Base-by-base conservation (phyloP, 208 protist species). In the Trypanosoma brucei region DNA sequence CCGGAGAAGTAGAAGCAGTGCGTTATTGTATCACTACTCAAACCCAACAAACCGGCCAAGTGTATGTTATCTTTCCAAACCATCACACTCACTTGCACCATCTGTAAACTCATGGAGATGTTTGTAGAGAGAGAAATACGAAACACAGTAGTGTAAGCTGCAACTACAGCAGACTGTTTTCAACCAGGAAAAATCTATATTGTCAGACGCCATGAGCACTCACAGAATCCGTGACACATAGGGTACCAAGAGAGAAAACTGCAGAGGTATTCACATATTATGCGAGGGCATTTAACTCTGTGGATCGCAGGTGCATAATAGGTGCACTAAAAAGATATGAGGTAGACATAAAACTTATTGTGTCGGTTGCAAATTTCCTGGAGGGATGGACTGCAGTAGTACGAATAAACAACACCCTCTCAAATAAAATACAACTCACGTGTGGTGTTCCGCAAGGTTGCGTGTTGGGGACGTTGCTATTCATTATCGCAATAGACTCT, bases 131-230 rank as follows among this genome's bases (percentile, higher is more conserved):
- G 22, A 22, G 22, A 0, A 22, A 22, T 22, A 22, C 22, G 22
- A 22, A 0, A 22, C 22, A 22, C 22, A 22, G 22, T 22, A 22
- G 22, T 22, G 22, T 11, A 46, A 46, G 11, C 42, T 5, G 42
- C 42, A 11, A 46, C 42, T 55, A 14, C 46, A 46, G 11, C 42
- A 70, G 35, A 55, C 30, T 11, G 51, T 55, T 36, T 6, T 70
- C 2, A 65, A 58, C 35, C 55, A 55, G 30, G 65, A 65, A 48
- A 48, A 48, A 5, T 62, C 56, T 0, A 58, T 42, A 34, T 38
- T 55, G 6, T 5, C 5, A 5, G 42, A 14, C 7, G 7, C 11
- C 7, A 46, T 46, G 42, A 5, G 11, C n/a, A 46, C 7, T 46
- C 8, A 46, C 11, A 11, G 11, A 46, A 6, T 6, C 11, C 8